phyloP scores from a whole-genome alignment of 2,329 filamentous ascomycete species.

The Davidsoniella australis region DNA sequence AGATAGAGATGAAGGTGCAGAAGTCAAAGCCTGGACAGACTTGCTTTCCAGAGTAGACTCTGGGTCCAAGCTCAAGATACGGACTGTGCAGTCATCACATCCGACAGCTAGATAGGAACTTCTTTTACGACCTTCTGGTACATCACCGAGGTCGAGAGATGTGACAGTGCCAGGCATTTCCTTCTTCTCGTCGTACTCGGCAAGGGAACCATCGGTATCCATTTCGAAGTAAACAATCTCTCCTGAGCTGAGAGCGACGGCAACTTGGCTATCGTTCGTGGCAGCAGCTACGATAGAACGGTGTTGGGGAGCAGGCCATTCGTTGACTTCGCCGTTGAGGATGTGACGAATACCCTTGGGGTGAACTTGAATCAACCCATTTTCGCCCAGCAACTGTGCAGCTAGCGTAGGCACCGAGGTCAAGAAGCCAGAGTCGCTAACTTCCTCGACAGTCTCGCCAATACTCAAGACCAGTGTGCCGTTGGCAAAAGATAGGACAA shows the following conservation, averaged over 20 bases:
- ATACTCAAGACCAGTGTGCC: slow-evolving; percentile 86
- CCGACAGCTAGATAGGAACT: slow-evolving; percentile 92
- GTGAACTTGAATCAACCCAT: slow-evolving; percentile 84
- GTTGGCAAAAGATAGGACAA: slow-evolving; percentile 84
- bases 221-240: slow-evolving; percentile 98
- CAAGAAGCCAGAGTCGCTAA: slow-evolving; percentile 83
- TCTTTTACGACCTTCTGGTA: slow-evolving; percentile 74
- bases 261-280: slow-evolving; percentile 84
- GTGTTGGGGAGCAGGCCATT: slow-evolving; percentile 88
- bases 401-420: slow-evolving; percentile 78
- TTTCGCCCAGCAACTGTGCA: slow-evolving; percentile 84
- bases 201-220: slow-evolving; percentile 76
- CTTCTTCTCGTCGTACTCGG: slow-evolving; percentile 87
- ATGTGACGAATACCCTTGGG: slow-evolving; percentile 94
- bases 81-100: slow-evolving; percentile 90
- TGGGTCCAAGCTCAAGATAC: slow-evolving; percentile 76
- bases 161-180: slow-evolving; percentile 93
- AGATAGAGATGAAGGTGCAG: slow-evolving; percentile 70
- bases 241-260: slow-evolving; percentile 82
- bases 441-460: slow-evolving; percentile 90
- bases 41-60: slow-evolving; percentile 85
- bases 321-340: slow-evolving; percentile 59
- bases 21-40: slow-evolving; percentile 83
- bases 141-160: slow-evolving; percentile 80
- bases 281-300: slow-evolving; percentile 88